Evolutionary conservation across 768 basidiomycete genomes (phyloP).

Genomic region (Agaricus blazei): DNA sequence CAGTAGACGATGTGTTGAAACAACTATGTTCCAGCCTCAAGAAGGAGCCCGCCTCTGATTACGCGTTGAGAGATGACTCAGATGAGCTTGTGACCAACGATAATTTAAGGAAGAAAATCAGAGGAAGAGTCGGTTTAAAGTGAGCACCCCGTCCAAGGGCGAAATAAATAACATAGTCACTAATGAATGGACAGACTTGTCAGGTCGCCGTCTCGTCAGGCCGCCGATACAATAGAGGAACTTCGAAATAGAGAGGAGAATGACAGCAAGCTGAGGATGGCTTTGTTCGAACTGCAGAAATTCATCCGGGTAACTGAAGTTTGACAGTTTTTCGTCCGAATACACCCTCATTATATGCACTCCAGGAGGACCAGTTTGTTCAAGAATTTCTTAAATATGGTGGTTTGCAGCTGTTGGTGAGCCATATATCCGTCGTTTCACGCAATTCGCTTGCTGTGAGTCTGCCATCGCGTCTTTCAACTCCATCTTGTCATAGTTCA

Average conservation of each 20-base stretch:
- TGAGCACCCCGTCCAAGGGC: constrained; percentile 27
- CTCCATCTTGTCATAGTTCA: constrained; percentile 1
- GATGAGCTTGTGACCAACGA: constrained; percentile 86
- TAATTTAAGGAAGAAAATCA: constrained; percentile 79
- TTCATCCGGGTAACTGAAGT: constrained; percentile 55
- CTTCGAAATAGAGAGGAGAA: constrained; percentile 39
- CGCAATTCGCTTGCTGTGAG: constrained; percentile 84
- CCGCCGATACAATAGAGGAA: constrained; percentile 69
- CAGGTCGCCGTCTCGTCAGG: constrained; percentile 75
- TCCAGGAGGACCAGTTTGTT: constrained; percentile 79
- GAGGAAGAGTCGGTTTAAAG: constrained; percentile 74
- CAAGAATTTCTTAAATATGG: constrained; percentile 70
- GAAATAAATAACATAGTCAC: background rate
- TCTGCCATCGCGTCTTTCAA: constrained; percentile 18
- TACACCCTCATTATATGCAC: constrained; percentile 1
- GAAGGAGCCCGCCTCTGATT: constrained; percentile 65
- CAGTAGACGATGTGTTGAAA: constrained; percentile 79
- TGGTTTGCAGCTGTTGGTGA: constrained; percentile 67
- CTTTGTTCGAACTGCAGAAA: constrained; percentile 75
- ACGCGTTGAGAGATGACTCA: constrained; percentile 75
- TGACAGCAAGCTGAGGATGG: constrained; percentile 56
- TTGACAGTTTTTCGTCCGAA: background rate
- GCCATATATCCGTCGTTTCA: constrained; percentile 57
- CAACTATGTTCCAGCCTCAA: constrained; percentile 80
- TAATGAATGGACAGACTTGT: constrained; percentile 50